Conservation (phyloP, 2,329 filamentous ascomycete species). For the Neofusicoccum sp. region DNA sequence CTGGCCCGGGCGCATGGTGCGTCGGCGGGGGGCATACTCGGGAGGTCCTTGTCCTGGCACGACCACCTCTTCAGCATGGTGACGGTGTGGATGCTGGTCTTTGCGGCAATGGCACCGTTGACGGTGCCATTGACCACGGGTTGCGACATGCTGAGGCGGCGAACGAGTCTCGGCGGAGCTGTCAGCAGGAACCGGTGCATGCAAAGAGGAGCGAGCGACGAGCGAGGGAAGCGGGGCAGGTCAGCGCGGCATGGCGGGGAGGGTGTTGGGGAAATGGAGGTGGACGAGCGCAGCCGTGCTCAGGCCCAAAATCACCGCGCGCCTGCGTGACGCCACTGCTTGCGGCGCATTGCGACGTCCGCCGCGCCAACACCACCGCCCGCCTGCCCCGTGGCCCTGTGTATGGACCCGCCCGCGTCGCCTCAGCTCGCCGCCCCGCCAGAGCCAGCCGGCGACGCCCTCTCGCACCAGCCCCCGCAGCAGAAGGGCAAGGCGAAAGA, state of each 20-base stretch:
- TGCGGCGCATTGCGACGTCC: neutral
- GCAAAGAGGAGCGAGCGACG: neutral
- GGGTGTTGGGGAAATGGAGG: neutral
- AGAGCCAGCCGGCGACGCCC: neutral
- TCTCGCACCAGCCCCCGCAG: neutral
- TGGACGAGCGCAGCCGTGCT: neutral
- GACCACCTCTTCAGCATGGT: constrained; percentile 85
- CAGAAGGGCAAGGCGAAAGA: neutral
- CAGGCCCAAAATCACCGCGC: neutral
- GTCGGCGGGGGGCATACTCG: constrained; percentile 48
- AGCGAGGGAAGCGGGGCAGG: neutral
- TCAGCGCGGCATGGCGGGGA: constrained; percentile 7
- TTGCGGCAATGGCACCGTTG: constrained; percentile 24
- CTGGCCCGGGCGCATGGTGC: neutral
- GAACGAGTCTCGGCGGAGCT: neutral
- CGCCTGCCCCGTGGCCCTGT: neutral
- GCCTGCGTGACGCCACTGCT: neutral
- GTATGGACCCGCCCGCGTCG: neutral
- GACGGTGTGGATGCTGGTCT: constrained; percentile 52
- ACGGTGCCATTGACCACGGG: constrained; percentile 25
- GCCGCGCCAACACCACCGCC: neutral
- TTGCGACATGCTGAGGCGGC: constrained; percentile 3
- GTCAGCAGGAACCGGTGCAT: neutral
- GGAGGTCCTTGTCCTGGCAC: constrained; percentile 68
- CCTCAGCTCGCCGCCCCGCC: neutral